These are phyloP conservation scores for Earliella scabrosa DNA, from an alignment of 1,284 basidiomycete species.

Conservation along the genomic window DNA sequence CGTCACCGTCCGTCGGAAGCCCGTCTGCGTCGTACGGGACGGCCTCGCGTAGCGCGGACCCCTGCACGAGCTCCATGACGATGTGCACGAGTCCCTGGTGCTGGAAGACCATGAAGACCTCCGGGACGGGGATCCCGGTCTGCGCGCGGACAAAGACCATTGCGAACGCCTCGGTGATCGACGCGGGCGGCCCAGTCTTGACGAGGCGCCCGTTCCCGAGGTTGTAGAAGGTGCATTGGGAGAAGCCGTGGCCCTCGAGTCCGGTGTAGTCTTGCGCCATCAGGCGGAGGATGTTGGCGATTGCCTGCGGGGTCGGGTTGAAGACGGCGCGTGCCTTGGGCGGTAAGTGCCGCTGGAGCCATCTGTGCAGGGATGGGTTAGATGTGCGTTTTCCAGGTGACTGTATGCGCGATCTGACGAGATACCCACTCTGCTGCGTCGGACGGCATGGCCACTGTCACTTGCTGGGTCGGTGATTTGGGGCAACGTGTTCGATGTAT, in stretches of 20 bases:
- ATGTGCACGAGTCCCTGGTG: not conserved
- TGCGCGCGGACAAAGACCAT: conserved; percentile 4
- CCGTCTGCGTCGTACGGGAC: not conserved
- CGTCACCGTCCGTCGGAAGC: not conserved
- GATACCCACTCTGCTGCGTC: too few species aligned
- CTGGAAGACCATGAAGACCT: conserved; percentile 8
- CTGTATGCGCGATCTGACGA: too few species aligned
- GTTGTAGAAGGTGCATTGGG: not conserved
- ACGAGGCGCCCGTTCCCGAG: conserved; percentile 4
- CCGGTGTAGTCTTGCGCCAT: not conserved
- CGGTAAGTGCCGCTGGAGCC: not conserved
- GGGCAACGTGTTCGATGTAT: too few species aligned
- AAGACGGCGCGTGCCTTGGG: not conserved
- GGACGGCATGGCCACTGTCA: too few species aligned
- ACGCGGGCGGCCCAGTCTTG: not conserved
- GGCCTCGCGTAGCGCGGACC: not conserved
- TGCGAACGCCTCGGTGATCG: not conserved
- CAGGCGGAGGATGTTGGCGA: not conserved
- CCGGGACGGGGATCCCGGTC: not conserved
- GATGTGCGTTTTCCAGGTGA: too few species aligned
- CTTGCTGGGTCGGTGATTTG: too few species aligned
- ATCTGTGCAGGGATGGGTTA: too few species aligned
- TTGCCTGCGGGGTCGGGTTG: not conserved
- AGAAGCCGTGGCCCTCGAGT: not conserved
- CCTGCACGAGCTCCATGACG: conserved; percentile 1